Evolutionary conservation across 2,329 filamentous ascomycete genomes (phyloP), one percentile per base, ranked within the genome.

Genomic region (Pseudogymnoascus sp.): DNA sequence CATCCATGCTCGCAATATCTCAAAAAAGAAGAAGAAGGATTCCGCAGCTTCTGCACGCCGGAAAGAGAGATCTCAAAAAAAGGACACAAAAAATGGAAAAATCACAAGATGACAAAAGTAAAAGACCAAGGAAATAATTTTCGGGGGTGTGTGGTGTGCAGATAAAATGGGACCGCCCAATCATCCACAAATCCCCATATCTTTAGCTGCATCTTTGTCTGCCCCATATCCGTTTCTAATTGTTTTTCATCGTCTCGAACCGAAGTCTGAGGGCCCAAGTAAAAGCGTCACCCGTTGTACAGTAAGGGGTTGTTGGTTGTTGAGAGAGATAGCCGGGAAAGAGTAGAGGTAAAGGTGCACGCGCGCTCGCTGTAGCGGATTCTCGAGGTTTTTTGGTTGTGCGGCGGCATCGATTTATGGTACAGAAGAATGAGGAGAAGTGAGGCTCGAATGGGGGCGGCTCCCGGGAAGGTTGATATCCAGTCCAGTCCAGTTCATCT

Each of bases 351-450:
- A 22, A 22, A 22, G 22, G 22, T 33, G 15, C 25, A 9, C 33
- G 47, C 47, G 15, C 47, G 47, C 47, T n/a, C 25, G 47, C 25
- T 33, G 28, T 33, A 2, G 28, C 25, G 47, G 28, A 18, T 53
- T 53, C 47, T 33, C 47, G 47, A 53, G 28, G 47, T 22, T 22
- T 22, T 4, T n/a, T n/a, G n/a, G n/a, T n/a, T n/a, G 39, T 30
- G 43, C 43, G 43, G 43, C 43, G 43, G 43, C 43, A 53, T 11
- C 4, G 43, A n/a, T n/a, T 9, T 53, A 33, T 53, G 25, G 43
- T 53, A 53, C 43, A 53, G 43, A 53, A 33, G 43, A 53, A 53
- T 53, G 43, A 53, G 43, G 43, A 53, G 43, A 33, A 30, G 43
- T 30, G 15, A 30, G 43, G n/a, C 43, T 53, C 25, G 8, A 12